These are phyloP conservation scores for Fusarium lyarnte DNA, from an alignment of 2,329 filamentous ascomycete species.

Conservation along the genomic window DNA sequence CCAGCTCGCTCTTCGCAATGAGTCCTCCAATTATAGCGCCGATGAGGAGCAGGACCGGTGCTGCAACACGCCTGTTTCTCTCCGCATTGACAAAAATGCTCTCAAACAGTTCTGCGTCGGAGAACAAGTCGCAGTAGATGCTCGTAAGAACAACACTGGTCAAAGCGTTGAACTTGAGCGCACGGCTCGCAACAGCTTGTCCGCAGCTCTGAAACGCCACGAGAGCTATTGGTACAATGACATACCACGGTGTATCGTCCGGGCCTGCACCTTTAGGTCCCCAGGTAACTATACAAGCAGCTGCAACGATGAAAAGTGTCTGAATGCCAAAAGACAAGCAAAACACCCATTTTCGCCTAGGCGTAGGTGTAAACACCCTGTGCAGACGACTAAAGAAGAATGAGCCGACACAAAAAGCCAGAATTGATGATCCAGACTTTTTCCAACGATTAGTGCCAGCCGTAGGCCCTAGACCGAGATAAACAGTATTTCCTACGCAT, in stretches of 20 bases:
- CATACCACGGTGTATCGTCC: slow-evolving; percentile 64
- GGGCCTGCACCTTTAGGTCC: slow-evolving; percentile 52
- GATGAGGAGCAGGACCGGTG: slow-evolving; percentile 58
- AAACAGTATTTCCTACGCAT: slow-evolving; percentile 76
- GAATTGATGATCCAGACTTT: slow-evolving; percentile 69
- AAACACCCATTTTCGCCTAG: slow-evolving; percentile 72
- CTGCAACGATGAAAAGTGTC: slow-evolving; percentile 58
- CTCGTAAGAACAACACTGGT: slow-evolving; percentile 84
- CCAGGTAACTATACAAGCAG: slow-evolving; percentile 64
- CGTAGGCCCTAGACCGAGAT: slow-evolving; percentile 76
- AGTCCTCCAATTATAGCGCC: slow-evolving; percentile 62
- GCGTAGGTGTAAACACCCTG: slow-evolving; percentile 58
- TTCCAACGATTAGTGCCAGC: slow-evolving; percentile 59
- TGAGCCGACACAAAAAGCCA: slow-evolving; percentile 76
- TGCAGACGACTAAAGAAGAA: slow-evolving; percentile 77
- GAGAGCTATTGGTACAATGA: slow-evolving; percentile 73
- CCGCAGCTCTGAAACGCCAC: slow-evolving; percentile 82
- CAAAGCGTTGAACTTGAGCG: slow-evolving; percentile 74
- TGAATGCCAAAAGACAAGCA: slow-evolving; percentile 67
- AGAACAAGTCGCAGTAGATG: slow-evolving; percentile 83
- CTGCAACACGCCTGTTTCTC: slow-evolving; percentile 60
- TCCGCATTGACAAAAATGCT: slow-evolving; percentile 54
- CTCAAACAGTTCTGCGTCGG: slow-evolving; percentile 63
- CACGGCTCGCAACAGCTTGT: slow-evolving; percentile 78
- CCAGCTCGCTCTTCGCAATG: slow-evolving; percentile 58